phyloP scores from a whole-genome alignment of 2,329 filamentous ascomycete genomes.

The Phialophora tarda region DNA sequence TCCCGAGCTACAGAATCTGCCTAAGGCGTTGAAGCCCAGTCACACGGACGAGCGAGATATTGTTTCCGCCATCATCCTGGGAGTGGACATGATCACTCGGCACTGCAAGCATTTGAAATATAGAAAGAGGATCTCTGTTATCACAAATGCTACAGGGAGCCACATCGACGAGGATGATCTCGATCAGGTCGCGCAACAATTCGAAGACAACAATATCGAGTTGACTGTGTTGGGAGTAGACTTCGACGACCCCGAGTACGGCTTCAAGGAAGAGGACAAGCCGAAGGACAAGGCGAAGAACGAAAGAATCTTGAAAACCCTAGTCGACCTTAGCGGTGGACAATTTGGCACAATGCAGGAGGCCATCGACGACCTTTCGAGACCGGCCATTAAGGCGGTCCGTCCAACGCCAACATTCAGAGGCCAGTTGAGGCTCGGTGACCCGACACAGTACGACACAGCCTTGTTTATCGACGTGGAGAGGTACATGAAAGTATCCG shows the following conservation, averaged over 20 bases:
- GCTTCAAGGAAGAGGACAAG: slow-evolving; percentile 91
- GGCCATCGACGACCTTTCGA: slow-evolving; percentile 78
- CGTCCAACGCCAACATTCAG: slow-evolving; percentile 79
- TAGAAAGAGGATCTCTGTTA: slow-evolving; percentile 77
- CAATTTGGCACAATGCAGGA: slow-evolving; percentile 83
- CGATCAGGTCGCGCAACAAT: slow-evolving; percentile 40
- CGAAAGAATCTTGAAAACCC: slow-evolving; percentile 68
- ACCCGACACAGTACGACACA: slow-evolving; percentile 72
- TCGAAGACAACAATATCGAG: slow-evolving; percentile 76
- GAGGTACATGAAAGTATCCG: slow-evolving; percentile 84
- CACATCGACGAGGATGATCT: slow-evolving; percentile 76
- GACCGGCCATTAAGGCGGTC: slow-evolving; percentile 76
- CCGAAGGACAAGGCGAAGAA: slow-evolving; percentile 72
- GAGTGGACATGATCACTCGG: slow-evolving; percentile 80
- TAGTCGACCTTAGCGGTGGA: slow-evolving; percentile 71
- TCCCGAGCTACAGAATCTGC: slow-evolving; percentile 70
- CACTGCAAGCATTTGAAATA: slow-evolving; percentile 84
- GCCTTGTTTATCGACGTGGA: slow-evolving; percentile 85
- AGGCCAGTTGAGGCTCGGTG: slow-evolving; percentile 78
- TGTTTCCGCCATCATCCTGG: slow-evolving; percentile 84
- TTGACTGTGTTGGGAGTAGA: slow-evolving; percentile 86
- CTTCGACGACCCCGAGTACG: slow-evolving; percentile 89
- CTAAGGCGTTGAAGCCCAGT: slow-evolving; percentile 69
- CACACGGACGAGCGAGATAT: slow-evolving; percentile 74
- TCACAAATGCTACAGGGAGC: slow-evolving; percentile 77